Evolutionary conservation across 495 filamentous ascomycete species (phyloP).

Genomic region (Aspergillus carlsbadensis): DNA sequence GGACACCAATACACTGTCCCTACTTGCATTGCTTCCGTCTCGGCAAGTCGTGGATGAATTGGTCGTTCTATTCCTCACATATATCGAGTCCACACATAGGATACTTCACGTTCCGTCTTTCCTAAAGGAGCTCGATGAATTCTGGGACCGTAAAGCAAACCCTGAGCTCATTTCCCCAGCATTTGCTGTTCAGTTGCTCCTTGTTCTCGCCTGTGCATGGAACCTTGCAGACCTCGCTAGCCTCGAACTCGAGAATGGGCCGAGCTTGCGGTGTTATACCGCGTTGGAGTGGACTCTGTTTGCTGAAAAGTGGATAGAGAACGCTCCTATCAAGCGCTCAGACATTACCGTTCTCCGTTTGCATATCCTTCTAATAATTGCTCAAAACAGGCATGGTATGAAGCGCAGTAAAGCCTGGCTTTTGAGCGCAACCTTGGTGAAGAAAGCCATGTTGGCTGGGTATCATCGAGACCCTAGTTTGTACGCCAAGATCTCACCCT

Average conservation of each 20-base stretch:
- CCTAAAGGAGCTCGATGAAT: constrained; percentile 49
- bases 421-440: constrained; percentile 54
- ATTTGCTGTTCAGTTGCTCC: constrained; percentile 59
- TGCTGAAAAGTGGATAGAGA: constrained; percentile 60
- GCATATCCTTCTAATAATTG: constrained; percentile 59
- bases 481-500: constrained; percentile 52
- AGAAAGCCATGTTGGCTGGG: constrained; percentile 55
- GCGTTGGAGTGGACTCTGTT: constrained; percentile 63
- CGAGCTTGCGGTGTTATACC: constrained; percentile 43
- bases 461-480: constrained; percentile 56
- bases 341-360: constrained; percentile 56
- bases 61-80: constrained; percentile 50
- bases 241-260: constrained; percentile 50
- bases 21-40: constrained; percentile 37
- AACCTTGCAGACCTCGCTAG: constrained; percentile 34
- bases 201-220: constrained; percentile 64
- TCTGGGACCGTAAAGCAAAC: constrained; percentile 42
- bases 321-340: constrained; percentile 53
- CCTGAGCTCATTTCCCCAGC: constrained; percentile 30
- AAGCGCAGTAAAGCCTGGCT: constrained; percentile 60
- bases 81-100: constrained; percentile 55
- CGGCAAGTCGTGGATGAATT: constrained; percentile 51
- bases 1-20: constrained; percentile 28
- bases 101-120: constrained; percentile 62
- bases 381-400: constrained; percentile 54